Percentiles rank a stretch among this genome's conserved stretches.
Conservation (phyloP, 139 green algal genomes). For the Dunaliella primolecta region DNA sequence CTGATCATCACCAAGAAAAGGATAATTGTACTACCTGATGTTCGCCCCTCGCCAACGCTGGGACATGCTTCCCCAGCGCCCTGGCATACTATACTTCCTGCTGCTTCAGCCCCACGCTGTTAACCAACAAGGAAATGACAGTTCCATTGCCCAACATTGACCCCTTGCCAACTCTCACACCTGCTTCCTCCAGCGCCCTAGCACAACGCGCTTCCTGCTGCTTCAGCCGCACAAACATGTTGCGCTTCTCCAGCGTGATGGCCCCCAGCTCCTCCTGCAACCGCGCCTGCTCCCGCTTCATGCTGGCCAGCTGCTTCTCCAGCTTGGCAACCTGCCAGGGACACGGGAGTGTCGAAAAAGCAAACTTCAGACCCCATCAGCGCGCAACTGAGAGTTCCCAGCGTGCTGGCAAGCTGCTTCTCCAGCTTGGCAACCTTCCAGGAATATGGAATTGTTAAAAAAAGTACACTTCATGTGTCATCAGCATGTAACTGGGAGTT, state of each 20-base stretch:
- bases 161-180: not conserved
- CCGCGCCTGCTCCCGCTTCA: not conserved
- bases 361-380: not conserved
- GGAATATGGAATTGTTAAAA: not conserved
- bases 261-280: slow-evolving; percentile 19
- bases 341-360: not conserved
- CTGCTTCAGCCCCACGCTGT: too few relatives aligned
- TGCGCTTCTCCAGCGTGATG: slow-evolving; percentile 27
- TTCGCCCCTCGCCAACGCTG: too few relatives aligned
- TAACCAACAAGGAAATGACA: too few relatives aligned
- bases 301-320: slow-evolving; percentile 17
- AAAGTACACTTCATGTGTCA: too few relatives aligned
- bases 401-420: slow-evolving; percentile 12
- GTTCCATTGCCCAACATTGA: too few relatives aligned
- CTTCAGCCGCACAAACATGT: slow-evolving; percentile 32
- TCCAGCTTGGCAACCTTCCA: not conserved
- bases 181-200: not conserved
- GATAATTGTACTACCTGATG: too few relatives aligned
- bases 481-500: too few relatives aligned
- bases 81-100: too few relatives aligned
- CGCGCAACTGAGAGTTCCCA: too few relatives aligned
- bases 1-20: too few relatives aligned
- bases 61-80: too few relatives aligned
- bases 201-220: slow-evolving; percentile 23
- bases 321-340: not conserved